Base-by-base conservation (phyloP, 1,139 yeast species). In the Maudiozyma humilis region DNA sequence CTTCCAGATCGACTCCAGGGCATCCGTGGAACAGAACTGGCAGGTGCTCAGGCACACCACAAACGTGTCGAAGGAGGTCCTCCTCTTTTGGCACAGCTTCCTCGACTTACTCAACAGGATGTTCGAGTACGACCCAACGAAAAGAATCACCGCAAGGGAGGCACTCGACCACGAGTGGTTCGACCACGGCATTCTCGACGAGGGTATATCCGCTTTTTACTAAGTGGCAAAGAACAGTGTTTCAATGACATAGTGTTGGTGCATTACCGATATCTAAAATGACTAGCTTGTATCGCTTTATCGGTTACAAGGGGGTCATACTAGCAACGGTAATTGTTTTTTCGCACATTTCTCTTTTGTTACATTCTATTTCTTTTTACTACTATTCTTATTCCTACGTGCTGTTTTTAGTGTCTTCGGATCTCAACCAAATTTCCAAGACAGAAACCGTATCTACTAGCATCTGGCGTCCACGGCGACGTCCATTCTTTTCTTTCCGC, bases 91-190 rank as follows among this genome's bases (percentile, higher is more conserved):
- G 91, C 83, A 76, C 72, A 76, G 75, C 63, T 82, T 81, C 56
- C 72, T 82, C 48, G 91, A 83, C 62, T 66, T 83, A 54, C 67
- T 82, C 40, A 72, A 74, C 48, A 73, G 73, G 51, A 67, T 82
- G 64, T 73, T 83, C 53, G 75, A 73, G 41, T 78, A 78, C 40
- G 78, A 82, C 59, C 89, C 91, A 3, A 63, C 70, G 1, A 72
- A 75, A 48, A 66, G 93, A 55, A 69, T 82, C 36, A 73, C 77
- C 4, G 89, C 89, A 1, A 68, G 71, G 46, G 85, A 81, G 44
- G 88, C 89, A 1, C 66, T 83, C 63, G 74, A 76, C 42, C 91
- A 83, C 62, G 81, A 80, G 45, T 83, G 91, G 89, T 83, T 84
- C 61, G 75, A 76, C 54, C 71, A 72, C 56, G 93, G 91, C 29